These are phyloP conservation scores for Coemansia sp. DNA, from an alignment of 192 early-diverging fungal genomes.

Conservation along the genomic window DNA sequence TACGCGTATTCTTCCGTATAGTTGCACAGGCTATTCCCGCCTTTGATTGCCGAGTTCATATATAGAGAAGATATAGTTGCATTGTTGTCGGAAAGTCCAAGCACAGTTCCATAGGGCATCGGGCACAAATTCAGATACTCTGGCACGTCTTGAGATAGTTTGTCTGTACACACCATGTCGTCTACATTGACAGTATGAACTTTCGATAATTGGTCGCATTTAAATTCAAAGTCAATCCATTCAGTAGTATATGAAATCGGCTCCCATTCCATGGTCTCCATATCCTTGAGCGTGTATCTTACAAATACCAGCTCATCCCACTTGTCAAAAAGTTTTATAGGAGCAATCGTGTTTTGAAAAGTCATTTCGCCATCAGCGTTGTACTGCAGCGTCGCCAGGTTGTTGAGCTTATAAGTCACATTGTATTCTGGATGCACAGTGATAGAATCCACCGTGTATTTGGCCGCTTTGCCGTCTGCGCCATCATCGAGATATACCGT, in stretches of 20 bases:
- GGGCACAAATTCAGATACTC: not conserved
- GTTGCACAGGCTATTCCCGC: not conserved
- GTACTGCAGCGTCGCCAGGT: conserved; percentile 8
- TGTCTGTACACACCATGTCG: not conserved
- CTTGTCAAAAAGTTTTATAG: not conserved
- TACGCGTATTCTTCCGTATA: not conserved
- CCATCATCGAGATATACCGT: conserved; percentile 14
- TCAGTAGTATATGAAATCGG: not conserved
- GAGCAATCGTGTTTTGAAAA: conserved; percentile 1
- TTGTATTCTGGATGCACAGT: conserved; percentile 11
- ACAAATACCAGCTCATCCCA: not conserved
- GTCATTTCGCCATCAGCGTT: conserved; percentile 1
- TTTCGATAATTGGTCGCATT: not conserved
- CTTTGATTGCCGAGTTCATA: not conserved
- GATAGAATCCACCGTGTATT: conserved; percentile 1
- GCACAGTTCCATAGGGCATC: not conserved
- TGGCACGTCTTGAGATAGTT: not conserved
- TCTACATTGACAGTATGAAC: not conserved
- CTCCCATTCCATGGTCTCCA: not conserved
- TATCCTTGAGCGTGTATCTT: not conserved
- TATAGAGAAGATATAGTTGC: not conserved
- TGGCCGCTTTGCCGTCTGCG: not conserved
- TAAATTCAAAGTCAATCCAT: not conserved
- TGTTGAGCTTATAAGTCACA: conserved; percentile 6
- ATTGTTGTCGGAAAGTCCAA: not conserved